phyloP scores from a whole-genome alignment of 306 rosid genomes.

The Mucuna pruriens region DNA sequence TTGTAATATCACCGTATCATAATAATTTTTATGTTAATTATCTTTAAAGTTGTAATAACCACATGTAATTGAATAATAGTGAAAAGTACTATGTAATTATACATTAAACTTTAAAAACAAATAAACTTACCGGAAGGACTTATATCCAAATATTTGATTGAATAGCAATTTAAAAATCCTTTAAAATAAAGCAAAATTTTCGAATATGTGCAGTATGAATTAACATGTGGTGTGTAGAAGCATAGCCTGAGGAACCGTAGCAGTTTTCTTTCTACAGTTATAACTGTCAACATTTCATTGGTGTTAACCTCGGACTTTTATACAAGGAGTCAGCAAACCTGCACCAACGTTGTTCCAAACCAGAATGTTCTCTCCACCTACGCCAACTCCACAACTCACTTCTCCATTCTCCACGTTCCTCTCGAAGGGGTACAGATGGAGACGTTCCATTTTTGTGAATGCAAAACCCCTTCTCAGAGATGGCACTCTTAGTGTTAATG shows the following conservation, averaged over 20 bases:
- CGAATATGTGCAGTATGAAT: too few species aligned
- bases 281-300: neutral
- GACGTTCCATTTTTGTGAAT: constrained; percentile 5
- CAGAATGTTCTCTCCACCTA: neutral
- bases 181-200: too few species aligned
- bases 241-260: neutral
- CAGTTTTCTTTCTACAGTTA: neutral
- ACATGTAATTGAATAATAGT: too few species aligned
- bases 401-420: neutral
- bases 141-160: too few species aligned
- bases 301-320: neutral
- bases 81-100: too few species aligned
- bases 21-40: too few species aligned
- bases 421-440: neutral
- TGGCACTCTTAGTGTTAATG: constrained; percentile 7
- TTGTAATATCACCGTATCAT: too few species aligned
- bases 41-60: too few species aligned
- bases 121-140: too few species aligned
- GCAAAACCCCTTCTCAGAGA: constrained; percentile 8
- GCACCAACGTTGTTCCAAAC: neutral
- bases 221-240: neutral
- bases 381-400: neutral
- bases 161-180: too few species aligned
- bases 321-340: neutral
- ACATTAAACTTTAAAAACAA: too few species aligned